Conservation (phyloP, 148 eudicot species). For the Selenicereus undatus region DNA sequence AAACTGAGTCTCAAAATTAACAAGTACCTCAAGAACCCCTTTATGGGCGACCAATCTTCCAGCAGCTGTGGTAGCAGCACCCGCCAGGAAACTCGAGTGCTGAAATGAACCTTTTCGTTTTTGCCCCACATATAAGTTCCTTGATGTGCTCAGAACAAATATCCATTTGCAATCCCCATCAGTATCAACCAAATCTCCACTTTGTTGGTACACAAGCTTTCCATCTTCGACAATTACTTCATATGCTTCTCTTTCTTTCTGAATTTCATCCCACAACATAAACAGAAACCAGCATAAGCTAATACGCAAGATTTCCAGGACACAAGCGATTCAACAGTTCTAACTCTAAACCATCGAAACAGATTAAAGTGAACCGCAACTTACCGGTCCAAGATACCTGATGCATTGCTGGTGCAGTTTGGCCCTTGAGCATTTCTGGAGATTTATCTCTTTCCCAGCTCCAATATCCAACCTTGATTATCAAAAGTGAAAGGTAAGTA, state of each 20-base stretch:
- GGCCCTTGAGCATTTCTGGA: slow-evolving; percentile 57
- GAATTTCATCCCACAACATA: slow-evolving; percentile 15
- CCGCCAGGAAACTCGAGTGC: slow-evolving; percentile 92
- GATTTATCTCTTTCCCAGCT: slow-evolving; percentile 76
- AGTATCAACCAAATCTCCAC: slow-evolving; percentile 56
- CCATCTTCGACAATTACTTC: slow-evolving; percentile 81
- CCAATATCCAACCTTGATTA: slow-evolving; percentile 81
- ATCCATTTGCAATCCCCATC: slow-evolving; percentile 79
- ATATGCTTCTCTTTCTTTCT: slow-evolving; percentile 76
- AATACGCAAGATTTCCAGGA: neutral
- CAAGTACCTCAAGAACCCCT: slow-evolving; percentile 75
- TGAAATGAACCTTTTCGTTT: slow-evolving; percentile 82
- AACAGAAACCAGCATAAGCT: neutral
- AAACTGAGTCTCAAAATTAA: neutral
- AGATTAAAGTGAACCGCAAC: neutral
- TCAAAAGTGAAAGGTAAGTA: slow-evolving; percentile 14
- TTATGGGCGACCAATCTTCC: slow-evolving; percentile 66
- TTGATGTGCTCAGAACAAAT: slow-evolving; percentile 84
- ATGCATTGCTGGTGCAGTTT: slow-evolving; percentile 78
- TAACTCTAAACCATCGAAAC: neutral
- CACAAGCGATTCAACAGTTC: neutral
- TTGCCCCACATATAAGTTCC: slow-evolving; percentile 73
- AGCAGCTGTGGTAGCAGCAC: slow-evolving; percentile 87
- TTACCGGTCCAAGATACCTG: slow-evolving; percentile 85
- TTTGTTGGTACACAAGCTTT: slow-evolving; percentile 59